Evolutionary conservation across 1,284 basidiomycete genomes (phyloP).

Genomic region (Melampsora abietis-canadensis): DNA sequence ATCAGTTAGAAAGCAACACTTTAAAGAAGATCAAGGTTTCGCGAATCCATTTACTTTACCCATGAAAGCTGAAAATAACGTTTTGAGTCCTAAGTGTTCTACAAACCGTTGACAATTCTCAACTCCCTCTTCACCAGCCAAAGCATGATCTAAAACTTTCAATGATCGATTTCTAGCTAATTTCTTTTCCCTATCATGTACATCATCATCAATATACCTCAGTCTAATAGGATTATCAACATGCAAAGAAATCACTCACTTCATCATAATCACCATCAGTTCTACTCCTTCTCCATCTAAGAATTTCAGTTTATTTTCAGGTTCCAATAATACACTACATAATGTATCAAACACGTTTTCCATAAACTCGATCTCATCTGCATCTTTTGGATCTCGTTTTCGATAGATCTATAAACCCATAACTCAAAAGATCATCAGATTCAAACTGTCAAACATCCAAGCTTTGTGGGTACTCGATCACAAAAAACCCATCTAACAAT

Average conservation of each 20-base stretch:
- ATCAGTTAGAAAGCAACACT: background rate
- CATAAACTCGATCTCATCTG: conserved; percentile 94
- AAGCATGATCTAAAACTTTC: conserved; percentile 85
- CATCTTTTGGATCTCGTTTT: conserved; percentile 71
- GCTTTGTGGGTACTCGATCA: background rate
- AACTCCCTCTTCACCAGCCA: conserved; percentile 74
- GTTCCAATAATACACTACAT: conserved; percentile 74
- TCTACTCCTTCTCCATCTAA: conserved; percentile 89
- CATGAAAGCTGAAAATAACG: conserved; percentile 86
- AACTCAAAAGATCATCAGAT: conserved; percentile 1
- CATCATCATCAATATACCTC: no score
- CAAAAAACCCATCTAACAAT: conserved; percentile 5
- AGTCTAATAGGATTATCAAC: no score
- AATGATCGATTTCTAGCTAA: conserved; percentile 74
- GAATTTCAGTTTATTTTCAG: conserved; percentile 70
- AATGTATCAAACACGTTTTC: conserved; percentile 89
- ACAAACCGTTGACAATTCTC: conserved; percentile 80
- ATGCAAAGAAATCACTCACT: conserved; percentile 58
- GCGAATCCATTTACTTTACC: conserved; percentile 65
- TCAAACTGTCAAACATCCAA: background rate
- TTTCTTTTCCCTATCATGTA: conserved; percentile 64
- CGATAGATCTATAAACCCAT: conserved; percentile 68
- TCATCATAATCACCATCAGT: conserved; percentile 93
- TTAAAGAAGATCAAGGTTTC: background rate
- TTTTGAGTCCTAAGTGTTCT: conserved; percentile 79